Base-by-base conservation (phyloP, 768 basidiomycete genomes). In the Panus rudis region DNA sequence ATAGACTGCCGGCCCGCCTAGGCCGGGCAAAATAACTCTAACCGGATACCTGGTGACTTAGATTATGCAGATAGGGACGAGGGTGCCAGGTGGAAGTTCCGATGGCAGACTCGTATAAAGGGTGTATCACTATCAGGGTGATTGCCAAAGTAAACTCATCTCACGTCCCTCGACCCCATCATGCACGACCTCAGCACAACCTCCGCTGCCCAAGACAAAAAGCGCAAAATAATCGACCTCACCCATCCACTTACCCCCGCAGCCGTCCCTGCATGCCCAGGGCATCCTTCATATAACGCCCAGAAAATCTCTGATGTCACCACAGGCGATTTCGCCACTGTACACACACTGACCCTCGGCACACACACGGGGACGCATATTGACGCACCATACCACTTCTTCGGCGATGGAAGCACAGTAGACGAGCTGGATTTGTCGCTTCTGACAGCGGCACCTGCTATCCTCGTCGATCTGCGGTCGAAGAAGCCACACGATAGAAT, bases 341-440 rank as follows among this genome's bases (percentile, higher is more conserved):
- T 82, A 11, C 71, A 71, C 47, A 54, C 65, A 0, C 61, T 89
- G 38, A 63, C 72, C 21, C 52, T 86, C 17, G 73, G 80, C 4
- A 77, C 84, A 1, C 86, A 88, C 54, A 79, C 80, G 1, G 86
- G 85, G 35, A 88, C 86, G 2, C 86, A 89, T 63, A 69, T 88
- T 59, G 86, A 89, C 52, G 81, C 84, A 1, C 86, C 86, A 0
- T 77, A 72, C 39, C 86, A 89, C 54, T 87, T 85, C 64, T 61
- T 81, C 60, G 61, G 63, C 4, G 64, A 71, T 22, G 83, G 80
- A 4, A 61, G 62, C 33, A 74, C 75, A 7, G 67, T 87, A 35
- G 76, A 79, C 49, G 66, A 79, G 39, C 66, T 87, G 37, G 70
- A 75, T 8, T 67, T 84, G 6, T 52, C 63, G 0, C 62, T 68